Evolutionary conservation across 495 filamentous ascomycete genomes (phyloP), one percentile per base, ranked within the genome.

Genomic region (Aspergillus incahuasiensis): DNA sequence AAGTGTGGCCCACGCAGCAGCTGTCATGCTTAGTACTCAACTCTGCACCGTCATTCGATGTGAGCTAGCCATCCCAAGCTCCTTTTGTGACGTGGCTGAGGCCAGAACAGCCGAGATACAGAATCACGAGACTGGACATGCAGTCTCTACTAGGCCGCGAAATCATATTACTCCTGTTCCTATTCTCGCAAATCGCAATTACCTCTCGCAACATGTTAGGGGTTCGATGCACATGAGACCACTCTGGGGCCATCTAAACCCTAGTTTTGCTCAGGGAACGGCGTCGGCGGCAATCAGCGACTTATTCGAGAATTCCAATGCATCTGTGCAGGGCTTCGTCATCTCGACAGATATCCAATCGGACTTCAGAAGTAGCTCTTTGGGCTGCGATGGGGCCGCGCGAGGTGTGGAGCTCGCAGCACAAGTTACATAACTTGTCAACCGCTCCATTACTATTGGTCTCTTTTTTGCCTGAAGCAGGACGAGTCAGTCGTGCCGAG

Each of bases 1-100:
- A 52, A 50, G 47, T 40, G 57, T 46, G 52, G 57, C 45, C 50
- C 52, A 55, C 39, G 22, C 39, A 59, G 25, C 18, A 51, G 46
- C 45, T 45, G 44, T 59, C 45, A 54, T 45, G 35, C 43, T 54
- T 44, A 28, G 57, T 39, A 32, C 45, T 13, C 6, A 34, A 21
- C 25, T 48, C 34, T 55, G 39, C 21, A 51, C 44, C 39, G 18
- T 51, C 46, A 59, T 57, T 57, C 41, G 55, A 30, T 38, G 42
- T 4, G 41, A 25, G 25, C 44, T 18, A 52, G 16, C 28, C 55
- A 19, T 46, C 22, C 24, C 28, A 35, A n/a, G 22, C 45, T 15
- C 12, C n/a, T 40, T 18, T 8, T 18, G n/a, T 57, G 55, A 52
- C 48, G 48, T 57, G 55, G 49, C 55, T 52, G 52, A 42, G 32